Conservation (phyloP, 2,329 filamentous ascomycete genomes). For the Hymenoscyphus albidus region DNA sequence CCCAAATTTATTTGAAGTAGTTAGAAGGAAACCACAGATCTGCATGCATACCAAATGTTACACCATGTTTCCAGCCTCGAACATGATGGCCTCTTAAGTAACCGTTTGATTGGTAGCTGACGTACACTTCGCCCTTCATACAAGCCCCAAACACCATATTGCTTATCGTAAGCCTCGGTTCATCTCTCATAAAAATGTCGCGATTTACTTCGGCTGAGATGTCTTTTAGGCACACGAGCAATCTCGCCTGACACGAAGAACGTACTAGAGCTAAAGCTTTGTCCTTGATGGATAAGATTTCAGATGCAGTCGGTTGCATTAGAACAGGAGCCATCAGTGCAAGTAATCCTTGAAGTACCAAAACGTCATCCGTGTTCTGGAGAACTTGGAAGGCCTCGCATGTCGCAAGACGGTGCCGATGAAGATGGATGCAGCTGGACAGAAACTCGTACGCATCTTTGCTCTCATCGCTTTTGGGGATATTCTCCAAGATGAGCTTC, state of each 20-base stretch:
- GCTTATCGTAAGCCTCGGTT: no score
- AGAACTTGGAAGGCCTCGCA: not conserved
- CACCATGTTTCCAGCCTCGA: not conserved
- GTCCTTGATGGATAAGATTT: not conserved
- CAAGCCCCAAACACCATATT: not conserved
- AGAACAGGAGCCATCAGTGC: not conserved
- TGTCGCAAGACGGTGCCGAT: not conserved
- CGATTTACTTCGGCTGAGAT: not conserved
- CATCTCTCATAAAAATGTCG: not conserved
- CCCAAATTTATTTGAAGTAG: not conserved
- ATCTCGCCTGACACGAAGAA: no score
- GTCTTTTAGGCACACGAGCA: not conserved
- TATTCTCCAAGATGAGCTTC: not conserved
- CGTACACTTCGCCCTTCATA: not conserved
- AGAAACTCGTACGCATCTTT: not conserved
- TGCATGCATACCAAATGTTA: no score
- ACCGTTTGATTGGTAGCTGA: not conserved
- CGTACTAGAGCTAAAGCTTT: no score
- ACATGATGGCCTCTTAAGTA: not conserved
- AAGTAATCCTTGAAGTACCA: not conserved
- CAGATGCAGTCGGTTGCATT: not conserved
- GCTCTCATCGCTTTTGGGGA: not conserved
- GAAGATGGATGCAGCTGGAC: not conserved
- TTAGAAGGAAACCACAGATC: not conserved
- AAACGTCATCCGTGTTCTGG: not conserved